Evolutionary conservation across 352 stramenopile genomes (phyloP), one percentile per base, ranked within the genome.

Genomic region (Pythium guiyangense): DNA sequence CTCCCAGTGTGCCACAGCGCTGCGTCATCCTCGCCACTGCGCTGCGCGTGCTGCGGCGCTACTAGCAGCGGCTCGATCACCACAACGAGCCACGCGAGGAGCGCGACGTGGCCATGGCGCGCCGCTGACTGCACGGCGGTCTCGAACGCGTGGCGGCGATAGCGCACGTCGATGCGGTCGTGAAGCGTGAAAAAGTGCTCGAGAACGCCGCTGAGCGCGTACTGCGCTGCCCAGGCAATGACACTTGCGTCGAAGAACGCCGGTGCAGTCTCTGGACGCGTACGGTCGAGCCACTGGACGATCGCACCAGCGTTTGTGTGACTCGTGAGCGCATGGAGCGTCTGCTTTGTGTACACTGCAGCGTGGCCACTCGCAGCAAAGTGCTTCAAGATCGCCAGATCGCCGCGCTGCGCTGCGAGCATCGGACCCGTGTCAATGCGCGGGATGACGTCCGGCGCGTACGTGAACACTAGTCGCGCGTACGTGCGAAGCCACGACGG

Each of bases 161-260:
- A 73, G 4, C 59, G 64, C 42, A 62, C 53, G 12, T 66, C 57
- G 11, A 64, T 31, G 9, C 49, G 51, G 27, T 71, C 54, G 25
- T 62, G 63, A 12, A 63, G 53, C 6, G 59, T 40, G 37, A 78
- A 73, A 6, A 68, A 49, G 29, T 63, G 74, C 37, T 49, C 62
- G 17, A 76, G 57, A 49, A 72, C 69, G 17, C 37, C 45, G 22
- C 67, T 62, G 29, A 70, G 70, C 12, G 64, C 53, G 43, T 72
- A 74, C 37, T 64, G 67, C 11, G 73, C 62, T 4, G 67, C 70
- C 67, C 70, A 78, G 20, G 64, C 61, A 14, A 79, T 54, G 12
- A 74, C 58, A 0, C 54, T 50, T 0, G 61, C 62, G 39, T 75
- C 61, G 10, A 51, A 39, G 27, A 37, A 39, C 12, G 27, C 46